Base-by-base conservation (phyloP, 129 eudicot species). In the Artemisia annua region DNA sequence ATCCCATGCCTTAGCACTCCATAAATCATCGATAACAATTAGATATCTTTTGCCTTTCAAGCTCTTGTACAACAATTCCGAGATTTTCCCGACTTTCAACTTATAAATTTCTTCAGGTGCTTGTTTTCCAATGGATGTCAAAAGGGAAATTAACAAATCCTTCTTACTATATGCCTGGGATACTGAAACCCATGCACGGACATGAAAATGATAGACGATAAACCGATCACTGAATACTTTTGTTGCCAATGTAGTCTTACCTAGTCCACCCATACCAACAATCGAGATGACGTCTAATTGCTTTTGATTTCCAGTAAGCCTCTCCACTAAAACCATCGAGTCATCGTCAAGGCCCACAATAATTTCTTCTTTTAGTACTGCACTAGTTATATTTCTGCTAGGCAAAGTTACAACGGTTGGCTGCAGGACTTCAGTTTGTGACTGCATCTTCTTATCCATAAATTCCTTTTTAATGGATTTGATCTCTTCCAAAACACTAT, bases 191-290 rank as follows among this genome's bases (percentile, higher is more conserved):
- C 65, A 59, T 4, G 43, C 65, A 59, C 65, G 65, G 14, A 59
- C 65, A 59, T 59, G 65, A 59, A 59, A 59, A 4, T 59, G 65
- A 62, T 62, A 62, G 50, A 59, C 65, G 6, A 59, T 59, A 59
- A 20, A 59, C 65, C 17, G n/a, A 11, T 59, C 74, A 66, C 32
- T 64, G 73, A 79, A 71, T 79, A 55, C 73, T 66, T 79, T 70
- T 17, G 48, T 78, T 17, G 78, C 82, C 26, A 80, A 50, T 17
- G 85, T 84, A 5, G 88, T 80, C 78, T 84, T 84, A 26, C 88
- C 88, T 13, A 76, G 48, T 35, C 88, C 88, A 11, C 81, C 78
- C 85, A 80, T 80, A 14, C 88, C 88, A 50, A 81, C 83, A 58
- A 84, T 73, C 9, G 83, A 69, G 69, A 80, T 65, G 9, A 77